Conservation (phyloP, 768 basidiomycete species). For the Naganishia randhawae region DNA sequence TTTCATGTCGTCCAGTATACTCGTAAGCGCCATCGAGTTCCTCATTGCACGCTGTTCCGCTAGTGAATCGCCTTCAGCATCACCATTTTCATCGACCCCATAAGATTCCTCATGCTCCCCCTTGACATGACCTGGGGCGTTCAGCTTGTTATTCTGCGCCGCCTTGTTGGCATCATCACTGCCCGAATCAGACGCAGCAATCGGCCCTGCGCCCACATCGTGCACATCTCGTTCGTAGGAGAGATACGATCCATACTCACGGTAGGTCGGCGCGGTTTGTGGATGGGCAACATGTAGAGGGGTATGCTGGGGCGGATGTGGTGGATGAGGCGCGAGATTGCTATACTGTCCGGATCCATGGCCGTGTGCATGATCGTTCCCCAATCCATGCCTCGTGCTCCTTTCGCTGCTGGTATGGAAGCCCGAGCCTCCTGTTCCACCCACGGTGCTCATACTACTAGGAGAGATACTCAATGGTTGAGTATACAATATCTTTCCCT, state of each 20-base stretch:
- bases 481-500: constrained; percentile 8
- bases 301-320: neutral
- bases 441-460: neutral
- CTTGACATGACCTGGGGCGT: neutral
- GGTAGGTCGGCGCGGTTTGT: constrained; percentile 7
- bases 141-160: neutral
- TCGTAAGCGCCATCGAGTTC: constrained; percentile 27
- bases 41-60: neutral
- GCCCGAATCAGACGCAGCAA: neutral
- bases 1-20: constrained; percentile 27
- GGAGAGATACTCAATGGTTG: constrained; percentile 19
- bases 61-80: neutral
- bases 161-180: neutral
- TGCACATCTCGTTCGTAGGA: constrained; percentile 18
- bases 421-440: neutral
- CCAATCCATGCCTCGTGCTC: neutral
- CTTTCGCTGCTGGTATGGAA: constrained; percentile 18
- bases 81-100: neutral
- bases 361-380: neutral
- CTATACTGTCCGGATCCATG: neutral
- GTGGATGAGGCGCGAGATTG: neutral
- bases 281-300: constrained; percentile 10
- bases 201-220: constrained; percentile 16
- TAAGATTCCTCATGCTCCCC: neutral
- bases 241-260: constrained; percentile 16